Evolutionary conservation across 495 filamentous ascomycete genomes (phyloP).

Genomic region (Tricharina praecox): DNA sequence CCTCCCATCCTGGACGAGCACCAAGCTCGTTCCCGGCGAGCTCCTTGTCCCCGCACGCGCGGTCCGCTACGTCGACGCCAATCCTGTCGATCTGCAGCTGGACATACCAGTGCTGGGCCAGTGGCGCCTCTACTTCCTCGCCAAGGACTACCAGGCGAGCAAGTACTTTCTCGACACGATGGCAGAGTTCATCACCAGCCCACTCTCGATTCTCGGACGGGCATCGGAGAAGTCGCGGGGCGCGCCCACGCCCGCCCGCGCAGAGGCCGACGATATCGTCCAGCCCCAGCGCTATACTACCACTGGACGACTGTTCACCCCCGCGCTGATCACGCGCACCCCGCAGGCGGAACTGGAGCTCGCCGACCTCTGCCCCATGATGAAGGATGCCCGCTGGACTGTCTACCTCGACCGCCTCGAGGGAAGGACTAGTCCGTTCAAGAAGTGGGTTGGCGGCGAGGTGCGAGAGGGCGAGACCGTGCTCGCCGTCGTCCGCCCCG

Average conservation of each 20-base stretch:
- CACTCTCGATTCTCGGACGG: conserved; percentile 32
- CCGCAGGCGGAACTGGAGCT: conserved; percentile 41
- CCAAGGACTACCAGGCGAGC: conserved; percentile 37
- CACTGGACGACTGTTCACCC: conserved; percentile 43
- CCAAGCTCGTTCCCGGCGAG: conserved; percentile 36
- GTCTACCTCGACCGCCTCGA: conserved; percentile 49
- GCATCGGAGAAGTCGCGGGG: conserved; percentile 36
- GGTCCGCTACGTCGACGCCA: conserved; percentile 50
- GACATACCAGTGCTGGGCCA: conserved; percentile 51
- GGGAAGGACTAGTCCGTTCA: conserved; percentile 35
- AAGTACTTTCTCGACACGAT: conserved; percentile 38
- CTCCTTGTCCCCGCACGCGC: conserved; percentile 46
- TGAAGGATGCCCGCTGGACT: conserved; percentile 48
- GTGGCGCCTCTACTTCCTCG: conserved; percentile 50
- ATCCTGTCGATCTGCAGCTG: conserved; percentile 53
- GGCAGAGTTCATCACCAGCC: conserved; percentile 31
- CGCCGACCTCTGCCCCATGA: conserved; percentile 38
- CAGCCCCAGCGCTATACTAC: conserved; percentile 43
- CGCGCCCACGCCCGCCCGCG: conserved; percentile 34
- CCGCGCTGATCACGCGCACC: conserved; percentile 40
- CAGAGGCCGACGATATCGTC: conserved; percentile 39
- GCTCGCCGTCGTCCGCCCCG: conserved; percentile 46
- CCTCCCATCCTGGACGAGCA: conserved; percentile 16
- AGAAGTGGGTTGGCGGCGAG: conserved; percentile 43
- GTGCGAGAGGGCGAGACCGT: conserved; percentile 35